Base-by-base conservation (phyloP, 371 early-diverging fungal genomes). In the Parasitella parasitica region DNA sequence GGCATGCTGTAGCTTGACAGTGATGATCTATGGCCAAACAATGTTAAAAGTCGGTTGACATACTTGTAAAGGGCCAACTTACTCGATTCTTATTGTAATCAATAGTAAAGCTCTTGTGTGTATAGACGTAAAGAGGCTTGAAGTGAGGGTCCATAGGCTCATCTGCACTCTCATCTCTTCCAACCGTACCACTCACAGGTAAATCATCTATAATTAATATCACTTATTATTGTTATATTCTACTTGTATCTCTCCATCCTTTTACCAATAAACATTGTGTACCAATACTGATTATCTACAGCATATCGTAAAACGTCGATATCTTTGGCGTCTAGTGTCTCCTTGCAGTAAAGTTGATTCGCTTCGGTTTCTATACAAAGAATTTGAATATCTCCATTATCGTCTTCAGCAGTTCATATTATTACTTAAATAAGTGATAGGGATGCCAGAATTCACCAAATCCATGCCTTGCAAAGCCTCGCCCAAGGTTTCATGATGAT, bases 391-490 rank as follows among this genome's bases (percentile, higher is more conserved):
- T 27, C 18, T 11, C 7, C 11, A 16, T 35, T 28, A 57, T 38
- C 6, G 18, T 6, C n/a, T 34, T 15, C 12, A 16, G 26, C 0
- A 6, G 26, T 16, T 8, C 7, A 35, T 24, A 4, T 46, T 12
- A 20, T 66, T 73, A 80, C 81, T 68, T 32, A 69, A 61, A 69
- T 82, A 92, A 13, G 70, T 64, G 36, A 92, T 85, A 7, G 87
- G 84, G 37, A 92, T 83, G 26, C 93, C 94, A 15, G 89, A 83
- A 59, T 87, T 86, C 54, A 83, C 82, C 11, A 91, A 81, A 51
- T 90, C 88, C 79, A 91, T 85, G 46, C 94, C 94, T 53, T 88
- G 75, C 34, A 94, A 73, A 0, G 92, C 93, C 70, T 94, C 94
- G 30, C 91, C 93, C 24, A 94, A 71, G 9, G 90, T 86, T 64